A percentile compares a stretch with the other conserved stretches of the same genome.
Conservation (phyloP, 177 flowering plant genomes). For the Telopea speciosissima region DNA sequence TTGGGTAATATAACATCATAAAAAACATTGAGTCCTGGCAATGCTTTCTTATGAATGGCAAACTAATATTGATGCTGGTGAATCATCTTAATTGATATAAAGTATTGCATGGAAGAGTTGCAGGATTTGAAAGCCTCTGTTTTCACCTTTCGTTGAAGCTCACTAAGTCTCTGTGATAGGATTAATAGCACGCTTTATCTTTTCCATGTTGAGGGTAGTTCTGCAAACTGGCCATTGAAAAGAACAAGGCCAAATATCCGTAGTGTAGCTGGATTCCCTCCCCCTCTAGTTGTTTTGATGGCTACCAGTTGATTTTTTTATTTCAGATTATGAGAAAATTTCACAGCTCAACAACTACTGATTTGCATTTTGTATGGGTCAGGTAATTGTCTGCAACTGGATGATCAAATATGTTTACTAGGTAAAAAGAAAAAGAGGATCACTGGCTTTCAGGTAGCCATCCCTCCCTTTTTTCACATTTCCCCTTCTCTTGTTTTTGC, state of each 20-base stretch:
- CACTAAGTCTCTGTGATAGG: background rate
- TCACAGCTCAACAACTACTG: background rate
- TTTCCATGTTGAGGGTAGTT: background rate
- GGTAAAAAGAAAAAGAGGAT: constrained; percentile 76
- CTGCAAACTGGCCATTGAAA: background rate
- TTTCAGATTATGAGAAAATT: background rate
- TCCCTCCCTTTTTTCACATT: background rate
- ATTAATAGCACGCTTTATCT: background rate
- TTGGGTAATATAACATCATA: background rate
- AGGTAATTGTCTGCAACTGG: constrained; percentile 57
- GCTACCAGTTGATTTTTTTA: background rate
- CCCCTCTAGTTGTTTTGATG: background rate
- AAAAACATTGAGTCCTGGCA: background rate
- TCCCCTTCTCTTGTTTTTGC: background rate
- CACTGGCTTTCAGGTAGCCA: constrained; percentile 74
- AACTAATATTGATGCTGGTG: background rate
- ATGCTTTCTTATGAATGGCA: background rate
- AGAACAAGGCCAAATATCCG: background rate
- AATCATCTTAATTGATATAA: background rate
- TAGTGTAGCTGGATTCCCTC: background rate
- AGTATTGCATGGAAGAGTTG: background rate
- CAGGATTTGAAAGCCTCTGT: background rate
- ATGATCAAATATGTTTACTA: constrained; percentile 37
- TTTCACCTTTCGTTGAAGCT: background rate
- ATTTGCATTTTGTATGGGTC: constrained; percentile 12